A percentile compares a stretch with the other conserved stretches of the same genome.
These are phyloP conservation scores for Acanthamoeba rhysodes DNA, from an alignment of 208 protist genomes.

Conservation along the genomic window DNA sequence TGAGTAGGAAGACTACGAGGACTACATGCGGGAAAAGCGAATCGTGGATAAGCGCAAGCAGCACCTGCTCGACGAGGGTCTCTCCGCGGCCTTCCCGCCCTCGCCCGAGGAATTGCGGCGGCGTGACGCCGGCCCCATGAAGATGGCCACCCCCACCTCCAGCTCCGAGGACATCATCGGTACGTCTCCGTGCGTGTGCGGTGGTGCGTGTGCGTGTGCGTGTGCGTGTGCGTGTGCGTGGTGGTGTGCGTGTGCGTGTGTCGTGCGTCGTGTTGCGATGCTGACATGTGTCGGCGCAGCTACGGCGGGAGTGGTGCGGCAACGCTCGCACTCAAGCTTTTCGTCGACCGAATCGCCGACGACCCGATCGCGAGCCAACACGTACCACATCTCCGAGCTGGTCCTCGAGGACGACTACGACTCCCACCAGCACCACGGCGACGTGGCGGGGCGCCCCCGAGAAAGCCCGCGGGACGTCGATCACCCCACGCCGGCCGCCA, in stretches of 20 bases:
- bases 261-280: not conserved
- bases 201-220: no score
- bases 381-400: slow-evolving; percentile 48
- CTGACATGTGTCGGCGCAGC: not conserved
- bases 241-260: not conserved
- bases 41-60: slow-evolving; percentile 22
- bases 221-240: no score
- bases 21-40: slow-evolving; percentile 39
- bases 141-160: not conserved
- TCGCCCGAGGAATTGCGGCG: slow-evolving; percentile 18
- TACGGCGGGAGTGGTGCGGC: not conserved
- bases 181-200: not conserved
- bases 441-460: not conserved
- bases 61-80: slow-evolving; percentile 23
- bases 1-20: slow-evolving; percentile 29
- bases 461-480: not conserved
- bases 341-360: not conserved
- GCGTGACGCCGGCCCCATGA: slow-evolving; percentile 23
- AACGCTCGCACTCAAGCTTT: slow-evolving; percentile 1
- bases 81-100: slow-evolving; percentile 15
- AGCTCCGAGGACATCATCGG: slow-evolving; percentile 17
- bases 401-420: not conserved
- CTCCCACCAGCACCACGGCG: not conserved
- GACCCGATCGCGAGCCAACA: slow-evolving; percentile 35
- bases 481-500: not conserved